Conservation (phyloP, 257 asterid genomes). For the Nicotiana noctiflora region DNA sequence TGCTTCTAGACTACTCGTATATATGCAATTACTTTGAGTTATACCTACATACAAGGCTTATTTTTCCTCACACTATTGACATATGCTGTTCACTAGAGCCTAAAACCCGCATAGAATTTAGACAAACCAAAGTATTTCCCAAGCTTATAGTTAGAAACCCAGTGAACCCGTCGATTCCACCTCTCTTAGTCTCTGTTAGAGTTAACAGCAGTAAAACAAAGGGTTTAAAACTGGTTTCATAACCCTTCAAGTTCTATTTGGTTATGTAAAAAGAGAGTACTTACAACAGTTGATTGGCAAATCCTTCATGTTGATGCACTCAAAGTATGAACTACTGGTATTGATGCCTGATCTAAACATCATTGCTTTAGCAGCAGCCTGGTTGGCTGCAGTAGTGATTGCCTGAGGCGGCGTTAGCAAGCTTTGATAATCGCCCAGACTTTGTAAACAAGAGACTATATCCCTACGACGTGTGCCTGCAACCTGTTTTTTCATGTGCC, state of each 20-base stretch:
- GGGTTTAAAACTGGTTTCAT: neutral
- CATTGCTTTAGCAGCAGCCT: slow-evolving; percentile 91
- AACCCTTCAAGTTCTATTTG: neutral
- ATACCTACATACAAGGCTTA: neutral
- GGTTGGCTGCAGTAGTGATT: slow-evolving; percentile 70
- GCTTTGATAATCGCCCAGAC: slow-evolving; percentile 63
- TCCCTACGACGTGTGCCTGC: slow-evolving; percentile 50
- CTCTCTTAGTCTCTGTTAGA: neutral
- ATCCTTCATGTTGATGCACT: slow-evolving; percentile 61
- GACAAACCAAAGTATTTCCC: neutral
- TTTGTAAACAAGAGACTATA: slow-evolving; percentile 68
- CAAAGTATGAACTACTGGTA: slow-evolving; percentile 45
- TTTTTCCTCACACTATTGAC: neutral
- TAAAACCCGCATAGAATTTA: neutral
- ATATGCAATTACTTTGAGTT: neutral
- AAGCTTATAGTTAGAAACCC: neutral
- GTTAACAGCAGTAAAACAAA: neutral
- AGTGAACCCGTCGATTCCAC: neutral
- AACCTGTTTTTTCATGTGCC: slow-evolving; percentile 21
- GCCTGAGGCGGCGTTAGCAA: slow-evolving; percentile 77
- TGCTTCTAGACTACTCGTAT: neutral
- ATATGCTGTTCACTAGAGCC: neutral
- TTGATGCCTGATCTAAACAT: slow-evolving; percentile 58
- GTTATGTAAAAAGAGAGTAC: slow-evolving; percentile 10
- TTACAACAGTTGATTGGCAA: slow-evolving; percentile 78